phyloP scores from a whole-genome alignment of 2,329 filamentous ascomycete genomes.

The Aureobasidium sp. region DNA sequence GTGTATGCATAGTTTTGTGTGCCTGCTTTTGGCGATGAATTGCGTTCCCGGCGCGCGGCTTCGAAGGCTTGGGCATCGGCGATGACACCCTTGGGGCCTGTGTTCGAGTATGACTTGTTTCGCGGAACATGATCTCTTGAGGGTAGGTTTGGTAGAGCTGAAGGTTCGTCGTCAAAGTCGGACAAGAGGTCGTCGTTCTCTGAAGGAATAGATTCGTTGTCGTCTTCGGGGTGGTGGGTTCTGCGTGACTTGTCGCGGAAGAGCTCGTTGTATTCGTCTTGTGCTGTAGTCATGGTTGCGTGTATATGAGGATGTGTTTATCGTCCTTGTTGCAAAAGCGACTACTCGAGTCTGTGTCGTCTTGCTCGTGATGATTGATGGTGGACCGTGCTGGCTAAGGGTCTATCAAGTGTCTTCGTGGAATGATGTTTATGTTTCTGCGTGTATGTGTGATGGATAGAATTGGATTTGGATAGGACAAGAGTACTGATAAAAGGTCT shows the following conservation, averaged over 20 bases:
- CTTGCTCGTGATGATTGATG: neutral
- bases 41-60: slow-evolving; percentile 18
- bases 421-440: neutral
- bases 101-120: slow-evolving; percentile 46
- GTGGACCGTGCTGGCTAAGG: slow-evolving; percentile 1
- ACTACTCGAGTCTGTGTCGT: neutral
- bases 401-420: neutral
- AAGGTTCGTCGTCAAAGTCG: slow-evolving; percentile 22
- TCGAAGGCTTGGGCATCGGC: slow-evolving; percentile 70
- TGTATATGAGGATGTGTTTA: neutral
- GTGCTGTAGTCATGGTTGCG: slow-evolving; percentile 25
- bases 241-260: slow-evolving; percentile 39
- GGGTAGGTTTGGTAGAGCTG: slow-evolving; percentile 39
- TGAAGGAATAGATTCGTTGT: slow-evolving; percentile 31
- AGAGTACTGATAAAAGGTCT: neutral
- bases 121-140: slow-evolving; percentile 1
- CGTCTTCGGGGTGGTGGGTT: slow-evolving; percentile 42
- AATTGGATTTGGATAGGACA: neutral
- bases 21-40: neutral
- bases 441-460: neutral
- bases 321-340: neutral
- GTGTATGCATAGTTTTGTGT: slow-evolving; percentile 12
- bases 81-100: slow-evolving; percentile 80
- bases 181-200: slow-evolving; percentile 38
- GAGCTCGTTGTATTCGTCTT: slow-evolving; percentile 46